Evolutionary conservation across 495 filamentous ascomycete genomes (phyloP).

Genomic region (Penicillium tannophilum): DNA sequence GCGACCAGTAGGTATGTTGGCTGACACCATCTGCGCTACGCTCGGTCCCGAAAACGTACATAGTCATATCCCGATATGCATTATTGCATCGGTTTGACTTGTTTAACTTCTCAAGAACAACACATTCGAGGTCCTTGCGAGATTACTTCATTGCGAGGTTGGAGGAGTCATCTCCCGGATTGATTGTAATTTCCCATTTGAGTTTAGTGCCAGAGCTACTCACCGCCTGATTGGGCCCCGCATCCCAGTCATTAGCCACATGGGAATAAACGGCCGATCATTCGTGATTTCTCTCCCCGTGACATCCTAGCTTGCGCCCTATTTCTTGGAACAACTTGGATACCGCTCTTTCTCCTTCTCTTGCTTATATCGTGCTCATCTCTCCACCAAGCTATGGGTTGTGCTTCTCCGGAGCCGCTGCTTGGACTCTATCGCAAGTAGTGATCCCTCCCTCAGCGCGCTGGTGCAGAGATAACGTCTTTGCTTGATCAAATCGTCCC

Average conservation of each 20-base stretch:
- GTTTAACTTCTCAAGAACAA: background rate
- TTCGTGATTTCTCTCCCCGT: background rate
- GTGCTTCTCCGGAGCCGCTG: constrained; percentile 11
- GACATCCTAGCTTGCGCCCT: background rate
- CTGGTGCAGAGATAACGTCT: background rate
- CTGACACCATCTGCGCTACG: background rate
- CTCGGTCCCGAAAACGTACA: background rate
- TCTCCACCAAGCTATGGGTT: constrained; percentile 21
- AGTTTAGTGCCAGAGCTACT: background rate
- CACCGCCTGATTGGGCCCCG: background rate
- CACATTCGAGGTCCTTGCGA: background rate
- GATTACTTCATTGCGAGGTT: background rate
- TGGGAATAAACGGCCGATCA: background rate
- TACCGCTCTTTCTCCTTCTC: background rate
- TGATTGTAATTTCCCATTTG: background rate
- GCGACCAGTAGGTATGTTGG: background rate
- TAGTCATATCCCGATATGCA: background rate
- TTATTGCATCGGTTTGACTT: background rate
- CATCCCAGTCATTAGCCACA: background rate
- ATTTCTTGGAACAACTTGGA: background rate
- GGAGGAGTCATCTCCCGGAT: too few species aligned
- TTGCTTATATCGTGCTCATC: background rate
- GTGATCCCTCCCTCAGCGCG: constrained; percentile 13
- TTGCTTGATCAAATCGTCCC: background rate
- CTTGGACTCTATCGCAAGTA: constrained; percentile 24